These are phyloP conservation scores for Trichoderma breve DNA, from an alignment of 2,329 filamentous ascomycete species.

Conservation along the genomic window DNA sequence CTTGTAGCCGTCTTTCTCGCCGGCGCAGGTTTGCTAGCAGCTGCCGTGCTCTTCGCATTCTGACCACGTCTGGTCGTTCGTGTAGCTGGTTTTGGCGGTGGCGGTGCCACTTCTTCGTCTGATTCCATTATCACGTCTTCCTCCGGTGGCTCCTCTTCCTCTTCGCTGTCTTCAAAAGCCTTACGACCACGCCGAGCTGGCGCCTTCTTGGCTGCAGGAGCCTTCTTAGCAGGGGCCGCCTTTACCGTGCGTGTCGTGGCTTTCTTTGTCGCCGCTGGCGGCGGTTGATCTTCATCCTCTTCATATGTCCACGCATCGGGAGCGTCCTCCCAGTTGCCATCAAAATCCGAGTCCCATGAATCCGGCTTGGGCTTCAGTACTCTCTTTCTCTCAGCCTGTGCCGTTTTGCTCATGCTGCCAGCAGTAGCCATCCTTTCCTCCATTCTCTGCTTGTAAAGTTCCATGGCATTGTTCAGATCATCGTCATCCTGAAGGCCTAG, in stretches of 20 bases:
- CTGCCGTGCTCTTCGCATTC: conserved; percentile 19
- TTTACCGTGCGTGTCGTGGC: conserved; percentile 32
- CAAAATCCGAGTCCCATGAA: conserved; percentile 84
- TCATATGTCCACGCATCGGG: conserved; percentile 54
- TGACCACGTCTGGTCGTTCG: conserved; percentile 28
- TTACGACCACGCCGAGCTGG: conserved; percentile 43
- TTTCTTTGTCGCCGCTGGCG: conserved; percentile 34
- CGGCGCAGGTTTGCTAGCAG: conserved; percentile 23
- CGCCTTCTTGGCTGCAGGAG: conserved; percentile 42
- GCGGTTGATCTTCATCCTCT: conserved; percentile 35
- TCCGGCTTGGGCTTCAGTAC: conserved; percentile 71
- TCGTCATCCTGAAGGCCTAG: conserved; percentile 61
- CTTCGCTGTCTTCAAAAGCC: conserved; percentile 36
- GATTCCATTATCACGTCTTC: conserved; percentile 56
- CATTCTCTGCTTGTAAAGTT: conserved; percentile 64
- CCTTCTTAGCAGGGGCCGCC: conserved; percentile 19
- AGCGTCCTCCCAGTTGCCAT: conserved; percentile 82
- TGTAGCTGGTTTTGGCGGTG: conserved; percentile 40
- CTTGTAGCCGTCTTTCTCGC: conserved; percentile 27
- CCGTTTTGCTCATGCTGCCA: conserved; percentile 42
- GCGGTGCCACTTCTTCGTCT: conserved; percentile 43
- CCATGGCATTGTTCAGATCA: conserved; percentile 71
- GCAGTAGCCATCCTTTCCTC: conserved; percentile 71
- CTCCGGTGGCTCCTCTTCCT: conserved; percentile 47
- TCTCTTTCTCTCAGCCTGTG: conserved; percentile 37